A percentile compares a stretch with the other conserved stretches of the same genome.
These are phyloP conservation scores for Geosmithia morbida DNA, from an alignment of 2,329 filamentous ascomycete species.

Conservation along the genomic window DNA sequence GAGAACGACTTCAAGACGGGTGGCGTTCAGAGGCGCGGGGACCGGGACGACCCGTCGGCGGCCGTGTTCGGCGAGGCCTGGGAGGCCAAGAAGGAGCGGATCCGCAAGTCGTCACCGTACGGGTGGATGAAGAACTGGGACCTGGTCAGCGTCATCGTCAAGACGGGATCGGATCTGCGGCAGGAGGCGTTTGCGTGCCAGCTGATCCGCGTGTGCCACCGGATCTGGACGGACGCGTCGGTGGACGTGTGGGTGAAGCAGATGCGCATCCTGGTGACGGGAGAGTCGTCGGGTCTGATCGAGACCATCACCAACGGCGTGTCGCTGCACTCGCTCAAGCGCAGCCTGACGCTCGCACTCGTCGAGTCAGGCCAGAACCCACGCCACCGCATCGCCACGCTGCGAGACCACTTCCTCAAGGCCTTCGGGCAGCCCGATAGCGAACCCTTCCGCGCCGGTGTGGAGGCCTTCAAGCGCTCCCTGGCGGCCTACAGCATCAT, in stretches of 20 bases:
- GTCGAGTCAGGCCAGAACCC: conserved; percentile 62
- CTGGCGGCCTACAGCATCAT: conserved; percentile 77
- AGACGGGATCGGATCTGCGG: conserved; percentile 68
- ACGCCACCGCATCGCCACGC: conserved; percentile 60
- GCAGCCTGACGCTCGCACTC: conserved; percentile 62
- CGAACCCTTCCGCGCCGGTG: conserved; percentile 54
- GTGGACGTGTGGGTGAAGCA: conserved; percentile 78
- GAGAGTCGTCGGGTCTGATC: conserved; percentile 70
- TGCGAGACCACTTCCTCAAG: conserved; percentile 71
- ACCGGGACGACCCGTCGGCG: conserved; percentile 73
- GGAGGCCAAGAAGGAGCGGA: conserved; percentile 72
- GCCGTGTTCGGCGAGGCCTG: conserved; percentile 80
- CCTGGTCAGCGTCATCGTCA: conserved; percentile 73
- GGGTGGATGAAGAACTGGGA: conserved; percentile 89
- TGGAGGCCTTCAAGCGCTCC: conserved; percentile 69
- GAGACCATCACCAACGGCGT: conserved; percentile 84
- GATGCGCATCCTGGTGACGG: conserved; percentile 77
- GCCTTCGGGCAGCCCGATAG: conserved; percentile 59
- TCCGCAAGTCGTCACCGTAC: conserved; percentile 70
- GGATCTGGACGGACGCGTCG: conserved; percentile 63
- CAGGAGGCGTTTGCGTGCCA: conserved; percentile 83
- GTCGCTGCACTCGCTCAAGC: conserved; percentile 73
- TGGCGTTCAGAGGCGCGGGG: conserved; percentile 65
- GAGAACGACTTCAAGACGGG: conserved; percentile 83
- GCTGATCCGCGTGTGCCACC: conserved; percentile 66